phyloP scores from a whole-genome alignment of 2,329 filamentous ascomycete species.

The Fusarium verticillioides region DNA sequence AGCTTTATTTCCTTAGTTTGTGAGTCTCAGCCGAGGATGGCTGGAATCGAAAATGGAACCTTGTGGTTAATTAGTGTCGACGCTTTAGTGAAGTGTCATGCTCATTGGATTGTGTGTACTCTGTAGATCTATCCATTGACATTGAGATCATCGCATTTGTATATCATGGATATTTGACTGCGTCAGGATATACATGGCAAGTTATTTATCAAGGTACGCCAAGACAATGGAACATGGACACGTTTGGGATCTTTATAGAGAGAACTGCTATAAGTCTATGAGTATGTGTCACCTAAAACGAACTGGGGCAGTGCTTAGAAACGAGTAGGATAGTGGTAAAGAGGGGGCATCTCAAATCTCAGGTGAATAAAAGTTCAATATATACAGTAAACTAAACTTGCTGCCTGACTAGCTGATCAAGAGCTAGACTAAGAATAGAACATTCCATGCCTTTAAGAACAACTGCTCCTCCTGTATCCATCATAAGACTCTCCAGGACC shows the following conservation, averaged over 20 bases:
- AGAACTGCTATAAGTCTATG: not conserved
- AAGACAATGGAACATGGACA: not conserved
- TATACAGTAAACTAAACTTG: not conserved
- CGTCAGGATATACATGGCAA: not conserved
- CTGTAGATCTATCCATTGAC: not conserved
- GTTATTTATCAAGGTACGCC: fast-evolving
- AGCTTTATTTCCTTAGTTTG: not conserved
- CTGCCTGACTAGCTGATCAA: not conserved
- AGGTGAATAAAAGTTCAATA: not conserved
- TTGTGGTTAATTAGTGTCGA: not conserved
- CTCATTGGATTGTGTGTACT: not conserved
- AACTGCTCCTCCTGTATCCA: not conserved
- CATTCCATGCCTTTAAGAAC: not conserved
- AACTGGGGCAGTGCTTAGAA: not conserved
- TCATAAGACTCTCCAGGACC: no score
- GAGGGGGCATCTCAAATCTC: fast-evolving
- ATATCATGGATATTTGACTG: no score
- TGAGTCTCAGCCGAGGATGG: not conserved
- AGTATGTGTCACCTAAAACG: fast-evolving
- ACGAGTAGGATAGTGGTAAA: not conserved
- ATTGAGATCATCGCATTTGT: not conserved
- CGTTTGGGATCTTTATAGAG: no score
- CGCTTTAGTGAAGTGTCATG: not conserved
- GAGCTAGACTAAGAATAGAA: not conserved
- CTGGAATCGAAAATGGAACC: not conserved